These are phyloP conservation scores for Podaxis rugospora DNA, from an alignment of 768 basidiomycete genomes.

Conservation along the genomic window DNA sequence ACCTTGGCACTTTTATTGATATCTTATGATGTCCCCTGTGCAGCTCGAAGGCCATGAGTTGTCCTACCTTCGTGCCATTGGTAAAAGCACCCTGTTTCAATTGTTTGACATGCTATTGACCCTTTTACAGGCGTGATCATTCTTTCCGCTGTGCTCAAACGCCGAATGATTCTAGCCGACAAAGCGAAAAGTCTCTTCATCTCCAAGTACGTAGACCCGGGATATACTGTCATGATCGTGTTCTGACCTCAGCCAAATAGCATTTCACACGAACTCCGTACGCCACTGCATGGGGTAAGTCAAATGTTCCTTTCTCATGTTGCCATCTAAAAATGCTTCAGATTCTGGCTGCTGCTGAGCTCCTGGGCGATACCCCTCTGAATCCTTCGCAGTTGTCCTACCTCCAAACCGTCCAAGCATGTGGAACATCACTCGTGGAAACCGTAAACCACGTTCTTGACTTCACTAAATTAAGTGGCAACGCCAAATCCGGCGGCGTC, in stretches of 20 bases:
- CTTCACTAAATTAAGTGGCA: slow-evolving; percentile 92
- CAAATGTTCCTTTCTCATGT: slow-evolving; percentile 1
- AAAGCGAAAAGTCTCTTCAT: slow-evolving; percentile 92
- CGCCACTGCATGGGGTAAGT: slow-evolving; percentile 84
- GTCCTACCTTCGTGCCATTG: slow-evolving; percentile 89
- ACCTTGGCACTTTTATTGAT: slow-evolving; percentile 6
- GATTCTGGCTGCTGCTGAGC: slow-evolving; percentile 89
- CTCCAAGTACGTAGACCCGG: slow-evolving; percentile 60
- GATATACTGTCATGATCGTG: not conserved
- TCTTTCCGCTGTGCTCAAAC: slow-evolving; percentile 86
- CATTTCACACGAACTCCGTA: slow-evolving; percentile 88
- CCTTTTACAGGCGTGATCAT: slow-evolving; percentile 72
- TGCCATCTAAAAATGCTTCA: slow-evolving; percentile 20
- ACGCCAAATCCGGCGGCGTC: slow-evolving; percentile 71
- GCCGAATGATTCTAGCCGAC: slow-evolving; percentile 90
- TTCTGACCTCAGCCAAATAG: slow-evolving; percentile 29
- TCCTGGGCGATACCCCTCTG: slow-evolving; percentile 81
- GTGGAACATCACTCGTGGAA: slow-evolving; percentile 93
- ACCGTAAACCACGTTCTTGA: slow-evolving; percentile 97
- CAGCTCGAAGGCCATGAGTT: slow-evolving; percentile 87
- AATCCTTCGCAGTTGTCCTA: slow-evolving; percentile 82
- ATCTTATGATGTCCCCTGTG: not conserved
- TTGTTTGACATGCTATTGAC: slow-evolving; percentile 6
- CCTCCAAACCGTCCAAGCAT: slow-evolving; percentile 90
- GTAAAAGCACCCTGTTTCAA: slow-evolving; percentile 26